Percentiles rank a stretch among this genome's conserved stretches.
phyloP scores from a whole-genome alignment of 2,329 filamentous ascomycete genomes.

The Herpotrichia juniperi region DNA sequence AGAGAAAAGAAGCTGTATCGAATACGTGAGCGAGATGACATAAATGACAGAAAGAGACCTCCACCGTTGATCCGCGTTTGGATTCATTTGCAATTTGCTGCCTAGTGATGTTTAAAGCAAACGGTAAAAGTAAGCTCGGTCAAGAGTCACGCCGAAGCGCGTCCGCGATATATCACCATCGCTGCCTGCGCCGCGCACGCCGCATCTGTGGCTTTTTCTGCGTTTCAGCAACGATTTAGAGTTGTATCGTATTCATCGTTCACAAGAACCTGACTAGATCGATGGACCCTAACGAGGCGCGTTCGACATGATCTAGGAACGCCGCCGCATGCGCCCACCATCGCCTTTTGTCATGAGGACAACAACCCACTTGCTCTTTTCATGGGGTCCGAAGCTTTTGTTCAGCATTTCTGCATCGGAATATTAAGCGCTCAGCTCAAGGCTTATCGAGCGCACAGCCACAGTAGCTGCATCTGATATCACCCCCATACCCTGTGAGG shows the following conservation, averaged over 20 bases:
- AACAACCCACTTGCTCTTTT: conserved; percentile 1
- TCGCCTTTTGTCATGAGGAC: neutral
- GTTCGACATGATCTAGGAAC: neutral
- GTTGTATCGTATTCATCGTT: neutral
- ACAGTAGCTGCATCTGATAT: conserved; percentile 10
- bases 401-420: neutral
- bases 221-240: neutral
- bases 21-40: too few species aligned
- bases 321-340: conserved; percentile 7
- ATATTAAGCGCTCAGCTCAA: conserved; percentile 8
- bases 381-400: neutral
- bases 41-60: too few species aligned
- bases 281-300: neutral
- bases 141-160: conserved; percentile 7
- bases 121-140: conserved; percentile 10
- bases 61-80: neutral
- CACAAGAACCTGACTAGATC: neutral
- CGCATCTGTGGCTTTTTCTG: conserved; percentile 1
- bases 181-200: neutral
- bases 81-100: neutral
- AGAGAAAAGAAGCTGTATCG: too few species aligned
- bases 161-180: conserved; percentile 1
- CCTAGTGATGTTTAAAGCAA: neutral
- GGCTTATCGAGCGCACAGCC: conserved; percentile 15
- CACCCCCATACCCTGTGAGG: conserved; percentile 13